phyloP scores from a whole-genome alignment of 1,139 yeast species.

The Yamadazyma spencermartinsiae region DNA sequence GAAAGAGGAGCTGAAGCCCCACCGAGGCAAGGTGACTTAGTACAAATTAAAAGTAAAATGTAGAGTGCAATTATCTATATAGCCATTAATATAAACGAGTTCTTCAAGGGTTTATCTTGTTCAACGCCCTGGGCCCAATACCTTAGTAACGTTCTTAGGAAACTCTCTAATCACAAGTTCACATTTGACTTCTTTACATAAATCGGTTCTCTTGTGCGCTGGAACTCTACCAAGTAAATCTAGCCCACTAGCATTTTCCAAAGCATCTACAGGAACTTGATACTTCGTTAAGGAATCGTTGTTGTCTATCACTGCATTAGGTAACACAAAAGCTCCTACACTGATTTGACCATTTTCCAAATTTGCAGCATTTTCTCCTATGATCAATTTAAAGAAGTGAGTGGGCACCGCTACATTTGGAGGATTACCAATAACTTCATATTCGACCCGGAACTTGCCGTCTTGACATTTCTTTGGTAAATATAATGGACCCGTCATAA shows the following conservation, averaged over 20 bases:
- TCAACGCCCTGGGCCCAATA: conserved; percentile 26
- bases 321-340: conserved; percentile 91
- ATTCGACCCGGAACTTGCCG: conserved; percentile 72
- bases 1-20: conserved; percentile 8
- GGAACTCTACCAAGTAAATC: conserved; percentile 76
- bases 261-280: conserved; percentile 86
- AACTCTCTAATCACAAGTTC: conserved; percentile 83
- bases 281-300: conserved; percentile 67
- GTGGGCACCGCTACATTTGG: conserved; percentile 97
- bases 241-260: conserved; percentile 84
- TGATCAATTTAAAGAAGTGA: conserved; percentile 87
- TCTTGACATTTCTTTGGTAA: conserved; percentile 72
- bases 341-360: conserved; percentile 53
- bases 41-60: conserved; percentile 16
- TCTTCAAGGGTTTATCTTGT: too few relatives aligned
- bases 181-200: conserved; percentile 82
- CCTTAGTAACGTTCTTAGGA: conserved; percentile 44
- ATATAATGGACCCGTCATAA: conserved; percentile 92
- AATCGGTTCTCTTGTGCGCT: conserved; percentile 54
- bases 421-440: conserved; percentile 96
- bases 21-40: conserved; percentile 4
- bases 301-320: conserved; percentile 77
- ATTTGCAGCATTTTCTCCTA: conserved; percentile 60
- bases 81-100: neutral
- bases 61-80: conserved; percentile 4